Evolutionary conservation across 2,329 filamentous ascomycete species (phyloP).

Genomic region (Reticulascus tulasneorum): DNA sequence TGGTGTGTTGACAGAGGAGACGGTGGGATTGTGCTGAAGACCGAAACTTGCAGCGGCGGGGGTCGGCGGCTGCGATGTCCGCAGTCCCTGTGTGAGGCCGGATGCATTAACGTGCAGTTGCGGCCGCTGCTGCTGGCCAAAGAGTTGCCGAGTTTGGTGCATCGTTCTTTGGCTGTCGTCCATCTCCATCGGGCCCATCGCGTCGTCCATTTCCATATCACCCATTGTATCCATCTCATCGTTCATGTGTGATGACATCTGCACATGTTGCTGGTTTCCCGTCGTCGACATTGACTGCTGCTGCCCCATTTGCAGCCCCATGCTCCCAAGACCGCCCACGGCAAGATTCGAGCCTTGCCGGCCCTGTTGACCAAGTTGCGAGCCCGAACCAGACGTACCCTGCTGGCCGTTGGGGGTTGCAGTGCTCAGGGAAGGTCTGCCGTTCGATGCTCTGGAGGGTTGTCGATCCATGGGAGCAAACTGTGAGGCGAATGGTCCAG

Average conservation of each 20-base stretch:
- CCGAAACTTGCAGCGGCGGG: slow-evolving; percentile 73
- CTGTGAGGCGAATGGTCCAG: slow-evolving; percentile 31
- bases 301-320: slow-evolving; percentile 25
- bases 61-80: slow-evolving; percentile 81
- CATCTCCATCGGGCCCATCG: slow-evolving; percentile 62
- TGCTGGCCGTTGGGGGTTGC: slow-evolving; percentile 12
- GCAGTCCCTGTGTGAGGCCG: slow-evolving; percentile 70
- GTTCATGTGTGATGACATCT: slow-evolving; percentile 41
- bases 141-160: slow-evolving; percentile 66
- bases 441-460: slow-evolving; percentile 4
- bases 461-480: slow-evolving; percentile 22
- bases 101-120: slow-evolving; percentile 80
- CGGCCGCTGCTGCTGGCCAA: slow-evolving; percentile 61
- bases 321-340: slow-evolving; percentile 12
- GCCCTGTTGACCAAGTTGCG: slow-evolving; percentile 10
- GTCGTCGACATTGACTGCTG: slow-evolving; percentile 17
- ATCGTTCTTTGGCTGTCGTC: slow-evolving; percentile 61
- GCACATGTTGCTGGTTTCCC: slow-evolving; percentile 31
- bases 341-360: slow-evolving; percentile 8
- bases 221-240: slow-evolving; percentile 81
- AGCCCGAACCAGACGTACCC: slow-evolving; percentile 10
- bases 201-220: slow-evolving; percentile 96
- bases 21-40: slow-evolving; percentile 89
- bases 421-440: slow-evolving; percentile 7
- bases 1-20: slow-evolving; percentile 95